Conservation (phyloP, 768 basidiomycete genomes). For the Leccinum barrowsii region DNA sequence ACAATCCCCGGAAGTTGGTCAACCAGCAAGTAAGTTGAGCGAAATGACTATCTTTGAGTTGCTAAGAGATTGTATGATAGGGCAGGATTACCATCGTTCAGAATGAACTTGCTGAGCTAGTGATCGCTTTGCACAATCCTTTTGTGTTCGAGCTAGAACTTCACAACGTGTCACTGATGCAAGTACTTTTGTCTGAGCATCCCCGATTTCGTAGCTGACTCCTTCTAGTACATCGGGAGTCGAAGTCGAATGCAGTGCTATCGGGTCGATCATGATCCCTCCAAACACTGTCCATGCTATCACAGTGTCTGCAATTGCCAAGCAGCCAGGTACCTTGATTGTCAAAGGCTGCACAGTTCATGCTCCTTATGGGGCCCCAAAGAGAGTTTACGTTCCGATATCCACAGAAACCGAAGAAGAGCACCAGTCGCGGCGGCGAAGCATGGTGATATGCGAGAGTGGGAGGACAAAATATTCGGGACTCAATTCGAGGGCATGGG, state of each 20-base stretch:
- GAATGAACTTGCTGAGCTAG: slow-evolving; percentile 78
- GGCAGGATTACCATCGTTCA: slow-evolving; percentile 69
- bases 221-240: slow-evolving; percentile 74
- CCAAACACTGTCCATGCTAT: slow-evolving; percentile 73
- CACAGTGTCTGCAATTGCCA: slow-evolving; percentile 63
- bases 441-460: slow-evolving; percentile 58
- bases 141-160: slow-evolving; percentile 91
- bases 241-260: slow-evolving; percentile 60
- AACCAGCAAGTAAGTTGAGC: slow-evolving; percentile 49
- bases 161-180: slow-evolving; percentile 81
- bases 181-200: slow-evolving; percentile 5
- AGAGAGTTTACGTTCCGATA: slow-evolving; percentile 75
- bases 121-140: slow-evolving; percentile 84
- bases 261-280: slow-evolving; percentile 60
- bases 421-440: slow-evolving; percentile 50
- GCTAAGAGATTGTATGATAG: slow-evolving; percentile 29
- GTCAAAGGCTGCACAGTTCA: slow-evolving; percentile 80
- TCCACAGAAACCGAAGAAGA: slow-evolving; percentile 70
- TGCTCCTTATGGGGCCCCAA: slow-evolving; percentile 63
- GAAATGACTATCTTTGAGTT: neutral
- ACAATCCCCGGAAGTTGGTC: slow-evolving; percentile 75
- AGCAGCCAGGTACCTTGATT: slow-evolving; percentile 59
- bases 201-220: slow-evolving; percentile 5
- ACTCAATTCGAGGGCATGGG: slow-evolving; percentile 66
- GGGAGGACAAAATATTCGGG: slow-evolving; percentile 74